Base-by-base conservation (phyloP, 2,329 filamentous ascomycete genomes). In the Calonectria pseudoturangicola region DNA sequence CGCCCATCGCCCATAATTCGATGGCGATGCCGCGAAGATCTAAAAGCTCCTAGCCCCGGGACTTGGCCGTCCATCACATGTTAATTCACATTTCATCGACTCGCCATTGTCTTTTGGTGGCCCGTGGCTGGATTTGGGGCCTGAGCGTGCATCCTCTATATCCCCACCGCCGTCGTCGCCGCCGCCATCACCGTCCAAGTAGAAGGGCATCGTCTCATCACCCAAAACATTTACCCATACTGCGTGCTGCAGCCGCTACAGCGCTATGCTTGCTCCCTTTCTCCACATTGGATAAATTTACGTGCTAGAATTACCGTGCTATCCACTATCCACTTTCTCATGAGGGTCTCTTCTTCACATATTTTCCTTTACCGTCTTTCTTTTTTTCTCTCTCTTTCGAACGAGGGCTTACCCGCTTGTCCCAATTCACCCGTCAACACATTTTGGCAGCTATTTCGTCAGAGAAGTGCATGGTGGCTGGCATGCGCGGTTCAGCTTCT, bases 11-110 rank as follows among this genome's bases (percentile, higher is more conserved):
- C 25, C 54, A 39, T 21, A 15, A 41, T 41, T 25, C 36, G 21
- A 60, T 39, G 54, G 54, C 25, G 27, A 39, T 60, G 54, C 5
- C 30, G 30, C 54, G 33, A 39, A 39, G n/a, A 15, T 28, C 39
- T 41, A n/a, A 39, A 60, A 27, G 33, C 36, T 60, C n/a, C 36
- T 41, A 41, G 50, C 30, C 21, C 33, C 54, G 10, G 54, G n/a
- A 27, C 33, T 41, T 10, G 54, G 30, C 25, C 54, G n/a, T 68
- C 43, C 63, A 43, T 63, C 58, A 63, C 58, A 63, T 63, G 63
- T 30, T 41, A 47, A 51, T 36, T 15, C 33, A 41, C 21, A 21
- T 21, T 21, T 21, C 21, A 21, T 21, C 21, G 21, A 15, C 21
- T 21, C 33, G 7, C 66, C 27, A 45, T 47, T 33, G 33, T 13